These are phyloP conservation scores for Elsinoe arachidis DNA, from an alignment of 2,329 filamentous ascomycete genomes.

Conservation along the genomic window DNA sequence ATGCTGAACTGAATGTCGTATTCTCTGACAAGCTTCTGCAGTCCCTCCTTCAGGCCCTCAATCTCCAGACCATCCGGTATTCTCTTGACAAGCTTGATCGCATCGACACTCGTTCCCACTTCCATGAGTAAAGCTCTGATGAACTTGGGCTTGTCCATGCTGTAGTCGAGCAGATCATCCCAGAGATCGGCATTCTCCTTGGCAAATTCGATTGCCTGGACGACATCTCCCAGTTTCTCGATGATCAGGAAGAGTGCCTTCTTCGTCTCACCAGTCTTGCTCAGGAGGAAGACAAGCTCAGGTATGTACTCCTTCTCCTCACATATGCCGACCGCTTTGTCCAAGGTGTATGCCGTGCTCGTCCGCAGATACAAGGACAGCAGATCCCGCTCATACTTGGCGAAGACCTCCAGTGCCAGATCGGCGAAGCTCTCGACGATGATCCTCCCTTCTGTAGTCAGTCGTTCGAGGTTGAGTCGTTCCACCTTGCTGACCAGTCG, in stretches of 20 bases:
- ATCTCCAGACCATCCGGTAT: conserved; percentile 93
- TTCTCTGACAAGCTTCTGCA: conserved; percentile 86
- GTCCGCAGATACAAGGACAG: conserved; percentile 86
- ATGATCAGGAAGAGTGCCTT: conserved; percentile 88
- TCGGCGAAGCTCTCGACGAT: conserved; percentile 80
- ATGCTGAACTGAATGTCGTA: conserved; percentile 94
- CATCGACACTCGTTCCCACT: conserved; percentile 87
- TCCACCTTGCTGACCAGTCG: conserved; percentile 30
- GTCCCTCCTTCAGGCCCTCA: conserved; percentile 75
- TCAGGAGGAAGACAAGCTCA: conserved; percentile 91
- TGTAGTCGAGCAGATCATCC: conserved; percentile 90
- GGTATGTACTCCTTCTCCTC: conserved; percentile 73
- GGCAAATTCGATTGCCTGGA: conserved; percentile 86
- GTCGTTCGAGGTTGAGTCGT: conserved; percentile 33
- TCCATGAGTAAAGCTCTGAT: conserved; percentile 87
- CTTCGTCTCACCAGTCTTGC: conserved; percentile 90
- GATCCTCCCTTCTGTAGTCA: conserved; percentile 45
- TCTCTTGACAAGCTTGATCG: conserved; percentile 76
- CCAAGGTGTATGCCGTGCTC: conserved; percentile 73
- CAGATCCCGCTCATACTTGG: conserved; percentile 67
- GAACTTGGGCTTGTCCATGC: conserved; percentile 94
- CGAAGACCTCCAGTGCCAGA: conserved; percentile 76
- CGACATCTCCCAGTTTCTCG: conserved; percentile 81
- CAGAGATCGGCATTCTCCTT: conserved; percentile 89
- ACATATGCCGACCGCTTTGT: conserved; percentile 68